phyloP scores from a whole-genome alignment of 2,329 filamentous ascomycete genomes.

The Colletotrichum phormii region DNA sequence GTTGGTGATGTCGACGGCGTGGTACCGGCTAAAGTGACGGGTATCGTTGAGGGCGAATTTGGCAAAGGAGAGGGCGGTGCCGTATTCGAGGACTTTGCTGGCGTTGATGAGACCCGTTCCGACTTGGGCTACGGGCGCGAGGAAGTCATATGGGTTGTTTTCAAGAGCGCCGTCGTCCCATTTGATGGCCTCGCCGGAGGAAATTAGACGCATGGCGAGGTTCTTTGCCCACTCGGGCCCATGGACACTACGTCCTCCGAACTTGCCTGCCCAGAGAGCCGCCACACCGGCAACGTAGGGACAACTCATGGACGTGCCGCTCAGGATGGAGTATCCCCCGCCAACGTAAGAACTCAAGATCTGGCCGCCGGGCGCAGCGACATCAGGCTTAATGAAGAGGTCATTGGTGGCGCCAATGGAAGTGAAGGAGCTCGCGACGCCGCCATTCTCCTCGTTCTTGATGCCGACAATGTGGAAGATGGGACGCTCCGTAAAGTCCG shows the following conservation, averaged over 20 bases:
- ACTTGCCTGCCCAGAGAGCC: constrained; percentile 47
- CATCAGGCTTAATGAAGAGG: constrained; percentile 51
- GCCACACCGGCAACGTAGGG: constrained; percentile 55
- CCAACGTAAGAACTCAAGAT: constrained; percentile 54
- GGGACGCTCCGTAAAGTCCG: constrained; percentile 37
- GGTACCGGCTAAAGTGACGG: constrained; percentile 47
- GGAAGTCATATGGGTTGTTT: constrained; percentile 35
- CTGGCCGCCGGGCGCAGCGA: constrained; percentile 52
- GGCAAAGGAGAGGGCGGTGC: constrained; percentile 49
- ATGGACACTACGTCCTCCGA: constrained; percentile 51
- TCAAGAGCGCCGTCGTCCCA: constrained; percentile 24
- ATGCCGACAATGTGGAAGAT: constrained; percentile 38
- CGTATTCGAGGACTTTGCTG: constrained; percentile 52
- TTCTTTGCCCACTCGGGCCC: constrained; percentile 45
- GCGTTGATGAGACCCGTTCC: constrained; percentile 56
- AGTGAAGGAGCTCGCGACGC: constrained; percentile 49
- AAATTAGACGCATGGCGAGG: constrained; percentile 48
- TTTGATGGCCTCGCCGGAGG: constrained; percentile 46
- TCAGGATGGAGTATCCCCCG: constrained; percentile 51
- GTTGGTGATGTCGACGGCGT: constrained; percentile 49
- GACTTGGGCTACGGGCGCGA: constrained; percentile 50
- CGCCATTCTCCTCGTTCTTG: constrained; percentile 41
- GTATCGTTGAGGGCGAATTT: constrained; percentile 59
- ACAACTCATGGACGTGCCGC: constrained; percentile 60
- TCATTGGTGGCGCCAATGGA: constrained; percentile 55